phyloP scores from a whole-genome alignment of 441 rosid species.

The Daphne laureola region DNA sequence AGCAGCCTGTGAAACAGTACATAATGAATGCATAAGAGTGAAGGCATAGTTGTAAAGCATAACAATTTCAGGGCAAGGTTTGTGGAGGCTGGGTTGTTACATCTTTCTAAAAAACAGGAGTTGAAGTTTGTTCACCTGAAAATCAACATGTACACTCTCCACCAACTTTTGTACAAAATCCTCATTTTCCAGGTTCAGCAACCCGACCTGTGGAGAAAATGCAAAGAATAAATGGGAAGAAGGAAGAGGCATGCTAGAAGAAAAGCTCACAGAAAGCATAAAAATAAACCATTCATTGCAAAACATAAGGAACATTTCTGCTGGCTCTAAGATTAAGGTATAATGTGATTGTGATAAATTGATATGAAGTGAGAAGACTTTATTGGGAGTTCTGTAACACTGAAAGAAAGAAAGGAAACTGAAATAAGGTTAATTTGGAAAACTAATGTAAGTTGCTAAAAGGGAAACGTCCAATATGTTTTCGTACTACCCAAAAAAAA shows the following conservation, averaged over 20 bases:
- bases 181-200: constrained; percentile 94
- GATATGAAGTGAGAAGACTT: too few relatives aligned
- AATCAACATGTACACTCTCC: constrained; percentile 46
- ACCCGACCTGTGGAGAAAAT: constrained; percentile 44
- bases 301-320: too few relatives aligned
- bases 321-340: too few relatives aligned
- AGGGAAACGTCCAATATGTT: too few relatives aligned
- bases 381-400: too few relatives aligned
- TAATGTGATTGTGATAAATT: too few relatives aligned
- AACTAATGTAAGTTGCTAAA: too few relatives aligned
- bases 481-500: too few relatives aligned
- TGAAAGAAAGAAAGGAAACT: too few relatives aligned
- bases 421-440: too few relatives aligned
- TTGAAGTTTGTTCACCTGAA: constrained; percentile 52
- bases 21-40: constrained; percentile 7
- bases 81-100: neutral
- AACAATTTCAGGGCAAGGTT: neutral
- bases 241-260: constrained; percentile 8
- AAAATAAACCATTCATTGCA: too few relatives aligned
- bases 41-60: constrained; percentile 6
- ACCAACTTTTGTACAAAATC: constrained; percentile 60
- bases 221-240: constrained; percentile 11
- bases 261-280: constrained; percentile 2
- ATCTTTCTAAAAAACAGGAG: constrained; percentile 5
- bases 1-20: constrained; percentile 49